Base-by-base conservation (phyloP, 768 basidiomycete species). In the Dictyophora rubrovolvata region DNA sequence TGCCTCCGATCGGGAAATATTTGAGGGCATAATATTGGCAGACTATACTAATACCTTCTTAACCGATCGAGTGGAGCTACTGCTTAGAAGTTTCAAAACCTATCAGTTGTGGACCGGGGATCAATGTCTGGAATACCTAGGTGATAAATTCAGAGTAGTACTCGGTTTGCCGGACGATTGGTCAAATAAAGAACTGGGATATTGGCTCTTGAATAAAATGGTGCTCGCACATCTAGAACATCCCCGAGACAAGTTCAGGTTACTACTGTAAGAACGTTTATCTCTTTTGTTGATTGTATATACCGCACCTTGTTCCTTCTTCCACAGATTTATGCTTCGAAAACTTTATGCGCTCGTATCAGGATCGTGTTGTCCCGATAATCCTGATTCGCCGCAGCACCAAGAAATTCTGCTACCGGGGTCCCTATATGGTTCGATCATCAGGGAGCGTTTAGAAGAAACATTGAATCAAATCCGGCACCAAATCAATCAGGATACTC, bases 341-440 rank as follows among this genome's bases (percentile, higher is more conserved):
- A 99, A 98, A 72, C 77, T 99, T 12, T 98, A 91, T 66, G 81
- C 91, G 1, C 75, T 93, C 17, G 93, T 98, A 7, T 94, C 93
- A 5, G 86, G 87, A 48, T 82, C 86, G 48, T 96, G 91, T 64
- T 89, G 88, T 65, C 79, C 88, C 54, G 96, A 99, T 74, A 98
- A 98, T 69, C 94, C 96, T 5, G 96, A 99, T 78, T 98, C 94
- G 1, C 93, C 96, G 60, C 95, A 98, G 69, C 91, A 98, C 68
- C 96, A 99, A 70, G 96, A 99, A 68, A 93, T 95, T 51, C 79
- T 99, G 12, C 82, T 98, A 5, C 96, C 96, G 1, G 96, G 96
- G 33, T 83, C 77, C 63, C 70, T 99, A 21, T 98, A 96, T 69
- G 86, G 85, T 53, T 97, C 95, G 90, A 96, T 98, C 67, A 89